Conservation (phyloP, 345 rosid genomes). For the Garcia nutans region DNA sequence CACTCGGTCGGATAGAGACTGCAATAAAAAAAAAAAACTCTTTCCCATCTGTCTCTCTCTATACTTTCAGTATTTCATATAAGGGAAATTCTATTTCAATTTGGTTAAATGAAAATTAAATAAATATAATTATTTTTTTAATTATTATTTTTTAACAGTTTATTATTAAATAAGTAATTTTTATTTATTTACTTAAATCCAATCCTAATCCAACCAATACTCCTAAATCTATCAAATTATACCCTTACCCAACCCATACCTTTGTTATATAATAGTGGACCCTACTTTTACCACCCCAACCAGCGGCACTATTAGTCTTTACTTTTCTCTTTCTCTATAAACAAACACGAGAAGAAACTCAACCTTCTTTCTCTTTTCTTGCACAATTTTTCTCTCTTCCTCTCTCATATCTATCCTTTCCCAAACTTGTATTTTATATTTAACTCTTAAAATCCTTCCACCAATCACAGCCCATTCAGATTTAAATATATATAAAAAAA, state of each 20-base stretch:
- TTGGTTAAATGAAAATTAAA: no score
- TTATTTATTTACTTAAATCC: no score
- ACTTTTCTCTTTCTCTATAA: constrained; percentile 14
- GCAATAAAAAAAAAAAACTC: not conserved
- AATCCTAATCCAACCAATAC: no score
- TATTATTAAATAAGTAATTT: no score
- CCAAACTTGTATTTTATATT: not conserved
- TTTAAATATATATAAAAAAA: constrained; percentile 9
- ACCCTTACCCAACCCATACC: not conserved
- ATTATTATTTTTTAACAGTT: no score
- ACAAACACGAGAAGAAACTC: not conserved
- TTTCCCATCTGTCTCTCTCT: not conserved
- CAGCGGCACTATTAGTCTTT: constrained; percentile 55
- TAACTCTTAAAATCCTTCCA: not conserved
- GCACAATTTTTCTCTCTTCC: not conserved
- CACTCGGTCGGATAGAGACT: constrained; percentile 19
- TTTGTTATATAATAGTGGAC: constrained; percentile 16
- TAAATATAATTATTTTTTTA: no score
- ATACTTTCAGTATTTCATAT: no score
- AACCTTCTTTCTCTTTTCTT: not conserved
- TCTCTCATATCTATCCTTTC: not conserved
- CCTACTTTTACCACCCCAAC: constrained; percentile 31
- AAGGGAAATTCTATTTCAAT: no score
- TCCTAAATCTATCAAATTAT: no score
- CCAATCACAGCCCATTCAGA: not conserved